Conservation (phyloP, 257 asterid genomes). For the Solanum neorickii region DNA sequence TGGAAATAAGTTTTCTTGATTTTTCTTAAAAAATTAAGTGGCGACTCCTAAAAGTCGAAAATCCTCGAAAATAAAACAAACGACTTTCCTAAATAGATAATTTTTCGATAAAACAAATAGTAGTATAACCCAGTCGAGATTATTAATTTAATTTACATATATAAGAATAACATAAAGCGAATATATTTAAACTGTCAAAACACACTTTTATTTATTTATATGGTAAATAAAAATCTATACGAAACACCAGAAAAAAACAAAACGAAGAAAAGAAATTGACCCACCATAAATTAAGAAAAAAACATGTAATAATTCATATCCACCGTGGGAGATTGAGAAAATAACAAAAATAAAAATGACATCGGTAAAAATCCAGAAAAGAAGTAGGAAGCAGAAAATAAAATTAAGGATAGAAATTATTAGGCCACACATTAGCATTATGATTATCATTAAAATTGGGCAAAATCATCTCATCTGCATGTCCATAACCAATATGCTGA, state of each 20-base stretch:
- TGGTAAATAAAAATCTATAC: too few relatives aligned
- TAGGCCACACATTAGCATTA: neutral
- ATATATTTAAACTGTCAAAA: neutral
- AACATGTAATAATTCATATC: neutral
- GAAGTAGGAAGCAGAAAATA: neutral
- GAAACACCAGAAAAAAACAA: too few relatives aligned
- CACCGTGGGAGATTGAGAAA: neutral
- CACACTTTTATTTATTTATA: too few relatives aligned
- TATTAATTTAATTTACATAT: neutral
- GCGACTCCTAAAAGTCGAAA: too few relatives aligned
- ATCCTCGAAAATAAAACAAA: too few relatives aligned
- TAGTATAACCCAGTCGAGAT: neutral
- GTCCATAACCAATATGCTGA: slow-evolving; percentile 4
- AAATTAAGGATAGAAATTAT: slow-evolving; percentile 23
- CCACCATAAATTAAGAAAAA: neutral
- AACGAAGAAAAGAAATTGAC: neutral
- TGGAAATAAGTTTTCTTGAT: too few relatives aligned
- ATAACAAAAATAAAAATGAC: neutral
- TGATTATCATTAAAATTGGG: neutral
- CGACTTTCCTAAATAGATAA: too few relatives aligned
- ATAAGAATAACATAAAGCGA: neutral
- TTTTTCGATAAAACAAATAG: too few relatives aligned
- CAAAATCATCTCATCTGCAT: slow-evolving; percentile 2
- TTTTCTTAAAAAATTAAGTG: too few relatives aligned
- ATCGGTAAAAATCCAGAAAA: neutral